Evolutionary conservation across 1,284 basidiomycete species (phyloP), one percentile per base, ranked within the genome.

Genomic region (Heterobasidion occidentale): DNA sequence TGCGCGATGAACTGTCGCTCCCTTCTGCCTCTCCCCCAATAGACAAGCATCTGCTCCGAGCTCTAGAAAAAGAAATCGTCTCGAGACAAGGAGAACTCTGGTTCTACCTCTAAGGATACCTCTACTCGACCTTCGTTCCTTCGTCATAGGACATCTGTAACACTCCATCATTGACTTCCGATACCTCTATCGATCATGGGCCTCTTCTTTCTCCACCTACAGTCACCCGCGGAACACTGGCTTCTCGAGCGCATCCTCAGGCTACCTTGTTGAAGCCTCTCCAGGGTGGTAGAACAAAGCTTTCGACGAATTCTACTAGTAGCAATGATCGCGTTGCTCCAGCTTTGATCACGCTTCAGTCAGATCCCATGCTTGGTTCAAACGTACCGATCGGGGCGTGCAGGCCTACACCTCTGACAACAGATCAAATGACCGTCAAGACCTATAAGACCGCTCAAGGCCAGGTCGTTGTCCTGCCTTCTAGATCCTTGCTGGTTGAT

Each of bases 371-470:
- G 19, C 48, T 20, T n/a, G 45, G 20, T 27, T 27, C 27, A 8
- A n/a, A 42, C n/a, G 20, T 48, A n/a, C 42, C 7, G 11, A 42
- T 42, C 7, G 53, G 44, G 11, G 70, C 68, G 7, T 67, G 61
- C 34, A 65, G 69, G 11, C 74, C 75, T 12, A 42, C 55, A 7
- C 62, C 69, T 9, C 66, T 81, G 42, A 71, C 70, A 14, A 77
- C 77, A 0, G 48, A 58, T 5, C 65, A 71, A 9, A 67, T 82
- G 48, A 64, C 59, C 15, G 68, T 75, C 2, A 73, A 77, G 57
- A 73, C 73, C 1, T 75, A 80, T 64, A 82, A 81, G 64, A 67
- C 76, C 17, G 63, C 72, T 1, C 69, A 74, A 45, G 80, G 80
- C 0, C 74, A 76, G 44, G 59, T 82, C 11, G 76, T 76, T 2